A percentile compares a stretch with the other conserved stretches of the same genome.
These are phyloP conservation scores for Dipteronia sinensis DNA, from an alignment of 345 rosid species.

Conservation along the genomic window DNA sequence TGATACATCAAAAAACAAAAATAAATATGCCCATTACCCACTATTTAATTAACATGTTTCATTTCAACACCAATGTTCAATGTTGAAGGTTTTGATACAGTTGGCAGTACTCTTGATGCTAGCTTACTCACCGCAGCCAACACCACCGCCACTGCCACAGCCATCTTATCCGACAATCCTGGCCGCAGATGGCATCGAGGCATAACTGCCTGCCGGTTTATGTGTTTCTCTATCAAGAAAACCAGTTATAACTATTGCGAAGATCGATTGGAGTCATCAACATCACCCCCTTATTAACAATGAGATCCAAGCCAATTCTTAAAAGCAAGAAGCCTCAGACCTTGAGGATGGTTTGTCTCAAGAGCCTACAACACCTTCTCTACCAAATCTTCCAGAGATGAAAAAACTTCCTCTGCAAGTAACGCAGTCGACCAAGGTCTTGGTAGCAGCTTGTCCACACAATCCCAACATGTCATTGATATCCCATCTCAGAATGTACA, in stretches of 20 bases:
- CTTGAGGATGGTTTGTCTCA: slow-evolving; percentile 4
- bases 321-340: not conserved
- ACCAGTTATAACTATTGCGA: not conserved
- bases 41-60: too few species aligned
- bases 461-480: too few species aligned
- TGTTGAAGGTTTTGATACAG: too few species aligned
- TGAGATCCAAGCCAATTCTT: not conserved
- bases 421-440: not conserved
- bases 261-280: not conserved
- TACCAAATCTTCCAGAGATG: slow-evolving; percentile 1
- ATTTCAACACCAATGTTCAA: too few species aligned
- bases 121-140: too few species aligned
- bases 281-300: not conserved
- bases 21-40: too few species aligned
- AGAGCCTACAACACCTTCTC: slow-evolving; percentile 8
- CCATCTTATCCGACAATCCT: too few species aligned
- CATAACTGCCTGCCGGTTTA: not conserved
- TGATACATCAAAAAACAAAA: too few species aligned
- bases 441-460: not conserved
- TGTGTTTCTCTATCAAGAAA: slow-evolving; percentile 8
- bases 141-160: too few species aligned
- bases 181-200: slow-evolving; percentile 16
- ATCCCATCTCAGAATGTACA: too few species aligned
- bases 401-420: not conserved
- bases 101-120: too few species aligned